These are phyloP conservation scores for Penicillium brasilianum DNA, from an alignment of 2,329 filamentous ascomycete genomes.

Conservation along the genomic window DNA sequence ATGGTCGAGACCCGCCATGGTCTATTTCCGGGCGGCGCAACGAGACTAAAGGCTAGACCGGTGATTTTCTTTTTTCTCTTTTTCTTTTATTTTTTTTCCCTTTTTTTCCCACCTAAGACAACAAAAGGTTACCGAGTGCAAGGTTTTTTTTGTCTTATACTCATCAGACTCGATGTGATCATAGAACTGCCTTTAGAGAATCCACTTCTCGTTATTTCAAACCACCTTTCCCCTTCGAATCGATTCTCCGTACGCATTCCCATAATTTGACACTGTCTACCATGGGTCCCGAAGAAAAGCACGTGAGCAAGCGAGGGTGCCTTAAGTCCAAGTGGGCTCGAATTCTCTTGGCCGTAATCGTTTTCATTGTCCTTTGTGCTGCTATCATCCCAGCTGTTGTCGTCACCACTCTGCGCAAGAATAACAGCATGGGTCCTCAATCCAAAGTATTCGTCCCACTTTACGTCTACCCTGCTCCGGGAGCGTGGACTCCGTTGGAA, in stretches of 20 bases:
- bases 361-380: conserved; percentile 38
- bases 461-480: conserved; percentile 55
- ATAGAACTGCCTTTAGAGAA: conserved; percentile 4
- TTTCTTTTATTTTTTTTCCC: neutral
- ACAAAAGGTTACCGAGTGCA: neutral
- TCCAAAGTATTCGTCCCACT: conserved; percentile 55
- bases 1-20: conserved; percentile 25
- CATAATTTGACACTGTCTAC: conserved; percentile 21
- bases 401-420: conserved; percentile 41
- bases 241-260: conserved; percentile 10
- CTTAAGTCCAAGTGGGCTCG: conserved; percentile 38
- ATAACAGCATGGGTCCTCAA: conserved; percentile 43
- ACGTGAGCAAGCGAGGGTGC: conserved; percentile 39
- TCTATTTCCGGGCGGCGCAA: conserved; percentile 22
- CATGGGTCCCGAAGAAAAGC: conserved; percentile 37
- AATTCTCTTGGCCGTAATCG: conserved; percentile 33
- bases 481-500: conserved; percentile 53
- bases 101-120: neutral
- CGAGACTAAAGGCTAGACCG: conserved; percentile 10
- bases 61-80: conserved; percentile 6
- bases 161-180: conserved; percentile 15
- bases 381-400: conserved; percentile 41
- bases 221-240: conserved; percentile 12
- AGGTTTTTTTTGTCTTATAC: conserved; percentile 4
- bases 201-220: conserved; percentile 23